Evolutionary conservation across 2,329 filamentous ascomycete species (phyloP), one percentile per base, ranked within the genome.

Genomic region (Neofusicoccum sp.): DNA sequence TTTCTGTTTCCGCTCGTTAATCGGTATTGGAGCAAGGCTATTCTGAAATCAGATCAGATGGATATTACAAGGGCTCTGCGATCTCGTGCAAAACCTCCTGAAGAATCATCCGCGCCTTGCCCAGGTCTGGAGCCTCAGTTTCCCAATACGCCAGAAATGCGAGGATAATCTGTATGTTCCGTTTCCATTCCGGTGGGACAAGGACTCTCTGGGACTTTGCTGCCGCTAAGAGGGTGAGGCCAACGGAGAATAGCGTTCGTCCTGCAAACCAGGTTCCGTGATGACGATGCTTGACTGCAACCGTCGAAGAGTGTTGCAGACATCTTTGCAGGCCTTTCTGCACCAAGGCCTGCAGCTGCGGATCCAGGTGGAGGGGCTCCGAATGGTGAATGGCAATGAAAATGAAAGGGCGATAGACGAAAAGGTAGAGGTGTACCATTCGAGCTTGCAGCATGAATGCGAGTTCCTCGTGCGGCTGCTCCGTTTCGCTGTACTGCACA

Each of bases 221-320:
- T 24, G 69, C 69, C 4, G 68, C 70, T n/a, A 72, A 38, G 2
- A 73, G 61, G 16, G 70, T 60, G 12, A 74, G 65, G 14, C 64
- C 61, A 41, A 62, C 62, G 43, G 60, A 56, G 61, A 68, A 63
- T 30, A 65, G 48, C 44, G 63, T 61, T 56, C 68, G 58, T 41
- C 65, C 61, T 45, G 67, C 63, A 53, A 66, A 65, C 70, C 71
- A 73, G 1, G 69, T 72, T 30, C 72, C 71, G 60, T 73, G 70
- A 56, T 73, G 70, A 16, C 70, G 67, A 53, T 73, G 71, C n/a
- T 63, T 67, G 24, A 65, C 60, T n/a, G 64, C 66, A 47, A 63
- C 40, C 62, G 59, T 24, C 63, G 49, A 53, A 70, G 45, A 16
- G 28, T 63, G 40, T 63, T 40, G 12, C 63, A 64, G 7, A 66